A percentile compares a stretch with the other conserved stretches of the same genome.
These are phyloP conservation scores for Aspergillus sclerotialis DNA, from an alignment of 2,329 filamentous ascomycete species.

Conservation along the genomic window DNA sequence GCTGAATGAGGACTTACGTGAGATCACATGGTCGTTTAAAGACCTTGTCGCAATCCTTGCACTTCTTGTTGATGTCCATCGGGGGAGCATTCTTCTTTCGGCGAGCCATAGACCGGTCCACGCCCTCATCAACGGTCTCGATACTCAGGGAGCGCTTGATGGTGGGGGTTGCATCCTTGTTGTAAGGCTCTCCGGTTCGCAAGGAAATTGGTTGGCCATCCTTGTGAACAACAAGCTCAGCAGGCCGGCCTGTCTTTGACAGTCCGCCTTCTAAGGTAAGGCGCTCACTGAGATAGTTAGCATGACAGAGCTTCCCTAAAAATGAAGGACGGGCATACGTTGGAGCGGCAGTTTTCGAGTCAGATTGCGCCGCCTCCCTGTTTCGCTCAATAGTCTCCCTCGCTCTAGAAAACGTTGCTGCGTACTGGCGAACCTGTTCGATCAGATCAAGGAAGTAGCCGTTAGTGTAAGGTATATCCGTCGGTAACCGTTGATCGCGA, in stretches of 20 bases:
- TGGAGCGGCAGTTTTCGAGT: conserved; percentile 48
- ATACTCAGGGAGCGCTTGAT: conserved; percentile 47
- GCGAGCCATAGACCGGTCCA: conserved; percentile 87
- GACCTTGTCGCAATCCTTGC: conserved; percentile 78
- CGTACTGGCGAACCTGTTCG: conserved; percentile 88
- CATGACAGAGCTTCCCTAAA: conserved; percentile 42
- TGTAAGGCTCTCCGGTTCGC: conserved; percentile 60
- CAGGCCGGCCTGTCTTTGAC: conserved; percentile 71
- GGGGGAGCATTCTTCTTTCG: conserved; percentile 88
- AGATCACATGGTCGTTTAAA: conserved; percentile 97
- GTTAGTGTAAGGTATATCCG: conserved; percentile 87
- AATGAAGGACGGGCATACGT: conserved; percentile 10
- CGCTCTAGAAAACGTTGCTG: conserved; percentile 69
- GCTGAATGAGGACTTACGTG: conserved; percentile 43
- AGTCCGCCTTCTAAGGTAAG: conserved; percentile 77
- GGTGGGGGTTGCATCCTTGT: conserved; percentile 32
- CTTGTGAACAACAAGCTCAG: conserved; percentile 75
- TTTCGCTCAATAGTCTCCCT: conserved; percentile 59
- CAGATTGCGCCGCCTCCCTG: conserved; percentile 32
- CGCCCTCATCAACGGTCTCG: conserved; percentile 67
- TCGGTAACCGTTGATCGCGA: conserved; percentile 73
- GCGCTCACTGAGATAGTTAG: conserved; percentile 48
- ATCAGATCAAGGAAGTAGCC: conserved; percentile 95
- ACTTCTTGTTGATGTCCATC: conserved; percentile 75
- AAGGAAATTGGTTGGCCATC: conserved; percentile 75